Base-by-base conservation (phyloP, 192 early-diverging fungal genomes). In the Chytriomyces sp. region DNA sequence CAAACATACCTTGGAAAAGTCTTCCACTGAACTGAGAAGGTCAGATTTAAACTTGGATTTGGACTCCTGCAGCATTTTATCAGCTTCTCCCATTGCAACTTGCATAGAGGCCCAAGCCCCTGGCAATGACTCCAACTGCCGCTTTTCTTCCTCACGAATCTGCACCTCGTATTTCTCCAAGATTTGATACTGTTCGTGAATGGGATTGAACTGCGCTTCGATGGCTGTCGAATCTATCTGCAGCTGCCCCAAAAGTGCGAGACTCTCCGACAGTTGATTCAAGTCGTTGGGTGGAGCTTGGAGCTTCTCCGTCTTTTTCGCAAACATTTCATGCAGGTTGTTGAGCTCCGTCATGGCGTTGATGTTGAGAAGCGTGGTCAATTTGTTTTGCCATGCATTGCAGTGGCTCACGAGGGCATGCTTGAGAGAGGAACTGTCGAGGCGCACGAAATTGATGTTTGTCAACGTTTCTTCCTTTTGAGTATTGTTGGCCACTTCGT, bases 401-500 rank as follows among this genome's bases (percentile, higher is more conserved):
- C 89, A 91, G 69, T 91, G 89, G 64, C 81, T 80, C 11, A 91
- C 89, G 20, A 91, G 80, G 7, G 88, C 84, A 77, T 91, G 87
- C 75, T 91, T 91, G 23, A 91, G 81, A 9, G 77, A 72, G 20
- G 89, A 90, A 79, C 89, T 86, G 65, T 91, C 89, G 4, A 91
- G 64, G 3, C 88, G 81, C 5, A 83, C 83, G 76, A 91, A 91
- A 66, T 89, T 90, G 69, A 91, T 83, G 75, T 90, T 90, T 26
- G 89, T 89, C 45, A 91, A 75, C 6, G 89, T 91, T 77, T 91
- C 89, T 68, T 91, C 89, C 69, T 90, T 90, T 62, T 91, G 89
- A 7, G 89, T 86, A 76, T 91, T 91, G 79, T 91, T 91, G 24
- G 89, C 89, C 0, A 91, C 89, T 74, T 91, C 89, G 75, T 91